Percentiles rank a stretch among this genome's conserved stretches.
phyloP scores from a whole-genome alignment of 352 stramenopile genomes.

The Phytophthora sansomeana region DNA sequence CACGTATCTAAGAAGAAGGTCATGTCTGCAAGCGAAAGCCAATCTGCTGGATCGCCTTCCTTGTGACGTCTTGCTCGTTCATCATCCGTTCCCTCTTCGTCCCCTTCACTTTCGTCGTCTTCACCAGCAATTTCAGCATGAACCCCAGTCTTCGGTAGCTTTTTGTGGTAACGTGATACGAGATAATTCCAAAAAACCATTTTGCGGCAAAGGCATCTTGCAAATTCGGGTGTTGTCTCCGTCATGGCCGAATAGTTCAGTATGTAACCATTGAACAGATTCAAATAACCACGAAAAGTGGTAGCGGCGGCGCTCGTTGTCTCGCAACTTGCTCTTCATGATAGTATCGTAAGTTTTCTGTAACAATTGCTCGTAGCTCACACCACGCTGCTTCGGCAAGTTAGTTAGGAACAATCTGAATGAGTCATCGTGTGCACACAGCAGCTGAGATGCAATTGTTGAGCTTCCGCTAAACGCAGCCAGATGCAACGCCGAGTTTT shows the following conservation, averaged over 20 bases:
- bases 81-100: conserved; percentile 35
- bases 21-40: conserved; percentile 56
- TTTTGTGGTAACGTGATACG: conserved; percentile 51
- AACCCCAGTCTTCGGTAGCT: conserved; percentile 25
- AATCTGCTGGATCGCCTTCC: conserved; percentile 53
- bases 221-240: conserved; percentile 24
- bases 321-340: conserved; percentile 68
- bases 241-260: conserved; percentile 37
- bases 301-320: conserved; percentile 73
- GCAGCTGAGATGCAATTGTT: conserved; percentile 46
- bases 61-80: conserved; percentile 36
- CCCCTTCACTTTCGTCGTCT: conserved; percentile 27
- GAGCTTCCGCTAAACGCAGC: conserved; percentile 64
- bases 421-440: conserved; percentile 56
- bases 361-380: conserved; percentile 49
- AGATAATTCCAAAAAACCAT: conserved; percentile 60
- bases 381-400: conserved; percentile 39
- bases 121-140: conserved; percentile 21
- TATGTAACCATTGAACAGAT: conserved; percentile 51
- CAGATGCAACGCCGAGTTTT: conserved; percentile 74
- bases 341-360: conserved; percentile 47
- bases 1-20: conserved; percentile 72
- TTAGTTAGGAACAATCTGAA: conserved; percentile 55
- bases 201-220: conserved; percentile 40
- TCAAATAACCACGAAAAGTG: conserved; percentile 72